phyloP scores from a whole-genome alignment of 345 rosid genomes.

The Gossypium turneri region DNA sequence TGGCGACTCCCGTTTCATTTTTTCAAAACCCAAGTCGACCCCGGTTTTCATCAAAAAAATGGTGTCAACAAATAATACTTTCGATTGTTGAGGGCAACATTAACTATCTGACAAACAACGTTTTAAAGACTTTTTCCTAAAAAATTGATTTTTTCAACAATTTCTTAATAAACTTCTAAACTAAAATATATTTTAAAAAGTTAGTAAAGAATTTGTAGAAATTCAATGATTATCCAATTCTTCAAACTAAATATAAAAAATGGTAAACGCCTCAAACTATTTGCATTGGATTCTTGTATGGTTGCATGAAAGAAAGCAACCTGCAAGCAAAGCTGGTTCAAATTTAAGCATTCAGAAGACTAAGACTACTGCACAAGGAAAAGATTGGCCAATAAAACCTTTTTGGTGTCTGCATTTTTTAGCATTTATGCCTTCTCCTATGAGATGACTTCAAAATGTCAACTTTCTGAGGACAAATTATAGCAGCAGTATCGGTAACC shows the following conservation, averaged over 20 bases:
- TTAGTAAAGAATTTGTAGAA: background rate
- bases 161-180: no score
- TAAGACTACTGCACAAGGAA: background rate
- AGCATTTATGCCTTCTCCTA: conserved; percentile 6
- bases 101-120: no score
- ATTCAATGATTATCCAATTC: background rate
- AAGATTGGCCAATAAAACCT: background rate
- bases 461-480: background rate
- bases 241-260: background rate
- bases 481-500: background rate
- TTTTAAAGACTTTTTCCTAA: rapidly evolving
- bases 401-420: background rate
- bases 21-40: no score
- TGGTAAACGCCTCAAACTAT: background rate
- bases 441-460: background rate
- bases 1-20: no score
- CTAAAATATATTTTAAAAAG: no score
- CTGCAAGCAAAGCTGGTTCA: background rate
- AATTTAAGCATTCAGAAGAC: background rate
- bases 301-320: background rate
- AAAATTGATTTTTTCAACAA: no score
- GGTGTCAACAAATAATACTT: no score
- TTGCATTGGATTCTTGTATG: background rate
- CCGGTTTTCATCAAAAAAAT: no score
- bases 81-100: no score